Conservation (phyloP, 1,284 basidiomycete species). For the Austroboletus novae-zelandiae region DNA sequence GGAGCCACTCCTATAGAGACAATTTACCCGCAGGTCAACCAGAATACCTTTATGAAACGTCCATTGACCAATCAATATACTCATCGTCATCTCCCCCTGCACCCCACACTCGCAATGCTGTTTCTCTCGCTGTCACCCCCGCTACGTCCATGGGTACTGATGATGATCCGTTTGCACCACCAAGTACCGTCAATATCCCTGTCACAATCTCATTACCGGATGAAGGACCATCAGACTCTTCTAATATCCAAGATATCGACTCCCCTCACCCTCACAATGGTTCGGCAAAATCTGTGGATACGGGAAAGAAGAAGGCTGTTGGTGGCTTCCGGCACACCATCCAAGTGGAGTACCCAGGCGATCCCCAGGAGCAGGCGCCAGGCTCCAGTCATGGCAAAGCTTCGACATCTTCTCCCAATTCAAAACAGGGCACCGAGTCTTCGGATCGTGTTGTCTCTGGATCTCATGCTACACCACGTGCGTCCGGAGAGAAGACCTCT, state of each 20-base stretch:
- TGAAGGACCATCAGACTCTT: slow-evolving; percentile 31
- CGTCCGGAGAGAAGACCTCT: slow-evolving; percentile 19
- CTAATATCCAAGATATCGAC: slow-evolving; percentile 19
- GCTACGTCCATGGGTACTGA: slow-evolving; percentile 39
- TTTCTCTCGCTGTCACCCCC: slow-evolving; percentile 45
- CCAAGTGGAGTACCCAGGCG: slow-evolving; percentile 82
- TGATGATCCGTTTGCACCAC: slow-evolving; percentile 52
- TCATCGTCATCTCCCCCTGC: slow-evolving; percentile 35
- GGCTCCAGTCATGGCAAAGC: slow-evolving; percentile 23
- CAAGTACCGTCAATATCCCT: slow-evolving; percentile 34
- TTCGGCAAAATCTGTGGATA: slow-evolving; percentile 29
- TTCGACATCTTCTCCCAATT: slow-evolving; percentile 12
- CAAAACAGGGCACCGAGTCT: slow-evolving; percentile 14
- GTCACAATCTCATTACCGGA: slow-evolving; percentile 33
- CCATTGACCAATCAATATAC: slow-evolving; percentile 43
- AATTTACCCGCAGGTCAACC: slow-evolving; percentile 38
- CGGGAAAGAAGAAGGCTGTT: slow-evolving; percentile 38
- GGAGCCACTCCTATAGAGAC: slow-evolving; percentile 39
- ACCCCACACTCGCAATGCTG: slow-evolving; percentile 39
- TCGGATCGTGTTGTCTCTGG: slow-evolving; percentile 19
- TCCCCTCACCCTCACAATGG: slow-evolving; percentile 15
- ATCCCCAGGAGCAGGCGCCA: slow-evolving; percentile 23
- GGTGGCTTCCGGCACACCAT: slow-evolving; percentile 76
- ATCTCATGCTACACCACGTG: slow-evolving; percentile 8
- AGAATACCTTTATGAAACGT: slow-evolving; percentile 54